phyloP scores from a whole-genome alignment of 805 yeast genomes.

The Yarrowia alimentaria region DNA sequence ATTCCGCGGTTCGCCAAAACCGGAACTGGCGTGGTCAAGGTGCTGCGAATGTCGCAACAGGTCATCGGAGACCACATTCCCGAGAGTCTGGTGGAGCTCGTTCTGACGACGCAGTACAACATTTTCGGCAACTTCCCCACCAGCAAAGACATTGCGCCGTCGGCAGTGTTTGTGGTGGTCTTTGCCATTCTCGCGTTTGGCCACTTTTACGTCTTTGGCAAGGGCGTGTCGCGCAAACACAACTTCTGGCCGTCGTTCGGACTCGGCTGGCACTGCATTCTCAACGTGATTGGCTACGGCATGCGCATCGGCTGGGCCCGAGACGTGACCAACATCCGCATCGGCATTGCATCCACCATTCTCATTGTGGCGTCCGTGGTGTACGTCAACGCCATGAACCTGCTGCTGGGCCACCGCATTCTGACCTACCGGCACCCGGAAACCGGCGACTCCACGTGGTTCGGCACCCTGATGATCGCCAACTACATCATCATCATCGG shows the following conservation, averaged over 20 bases:
- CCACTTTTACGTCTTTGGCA: conserved; percentile 48
- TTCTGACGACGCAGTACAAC: conserved; percentile 36
- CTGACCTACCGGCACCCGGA: conserved; percentile 79
- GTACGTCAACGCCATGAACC: conserved; percentile 55
- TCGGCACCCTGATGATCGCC: conserved; percentile 48
- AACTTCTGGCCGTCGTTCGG: conserved; percentile 56
- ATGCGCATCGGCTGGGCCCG: conserved; percentile 59
- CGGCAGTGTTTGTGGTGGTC: conserved; percentile 54
- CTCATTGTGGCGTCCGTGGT: conserved; percentile 58
- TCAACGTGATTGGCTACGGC: conserved; percentile 59
- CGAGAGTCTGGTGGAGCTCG: conserved; percentile 9
- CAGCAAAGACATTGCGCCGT: conserved; percentile 55
- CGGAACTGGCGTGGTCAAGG: conserved; percentile 18
- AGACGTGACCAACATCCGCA: conserved; percentile 46
- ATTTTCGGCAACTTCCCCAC: conserved; percentile 63
- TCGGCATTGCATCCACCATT: conserved; percentile 59
- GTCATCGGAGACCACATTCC: conserved; percentile 15
- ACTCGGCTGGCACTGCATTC: conserved; percentile 51
- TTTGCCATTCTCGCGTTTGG: conserved; percentile 50
- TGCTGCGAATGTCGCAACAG: conserved; percentile 5
- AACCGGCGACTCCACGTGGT: conserved; percentile 50
- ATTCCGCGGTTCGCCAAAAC: conserved; percentile 16
- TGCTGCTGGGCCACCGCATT: conserved; percentile 67
- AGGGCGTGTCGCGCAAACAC: conserved; percentile 41
- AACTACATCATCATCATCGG: conserved; percentile 56